These are phyloP conservation scores for Chaetomidium leptoderma DNA, from an alignment of 495 filamentous ascomycete genomes.

Conservation along the genomic window DNA sequence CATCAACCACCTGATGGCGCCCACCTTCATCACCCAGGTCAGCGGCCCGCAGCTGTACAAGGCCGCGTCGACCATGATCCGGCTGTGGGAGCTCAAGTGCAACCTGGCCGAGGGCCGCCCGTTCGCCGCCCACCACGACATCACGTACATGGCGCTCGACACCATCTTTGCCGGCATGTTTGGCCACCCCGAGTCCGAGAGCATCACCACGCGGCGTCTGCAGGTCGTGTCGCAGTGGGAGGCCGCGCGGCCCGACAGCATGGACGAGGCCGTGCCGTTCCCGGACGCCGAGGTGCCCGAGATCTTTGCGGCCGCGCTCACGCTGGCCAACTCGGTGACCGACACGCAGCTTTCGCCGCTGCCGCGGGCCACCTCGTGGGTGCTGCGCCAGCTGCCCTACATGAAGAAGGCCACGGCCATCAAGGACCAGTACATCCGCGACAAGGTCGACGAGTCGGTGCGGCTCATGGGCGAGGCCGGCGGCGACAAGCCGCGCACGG, in stretches of 20 bases:
- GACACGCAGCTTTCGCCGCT: slow-evolving; percentile 20
- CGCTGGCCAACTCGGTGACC: slow-evolving; percentile 17
- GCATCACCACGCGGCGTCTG: slow-evolving; percentile 18
- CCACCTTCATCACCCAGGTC: slow-evolving; percentile 35
- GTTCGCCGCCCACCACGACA: slow-evolving; percentile 35
- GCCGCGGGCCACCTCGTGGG: slow-evolving; percentile 19
- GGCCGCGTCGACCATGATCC: slow-evolving; percentile 26
- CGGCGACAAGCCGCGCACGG: slow-evolving; percentile 14
- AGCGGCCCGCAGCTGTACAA: slow-evolving; percentile 33
- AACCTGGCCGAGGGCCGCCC: slow-evolving; percentile 29
- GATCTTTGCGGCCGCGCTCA: slow-evolving; percentile 17
- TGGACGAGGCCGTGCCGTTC: slow-evolving; percentile 19
- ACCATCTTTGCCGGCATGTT: slow-evolving; percentile 34
- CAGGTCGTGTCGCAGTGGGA: slow-evolving; percentile 9
- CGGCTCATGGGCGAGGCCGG: slow-evolving; percentile 17
- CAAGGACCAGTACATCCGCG: slow-evolving; percentile 25
- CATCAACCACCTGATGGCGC: slow-evolving; percentile 39
- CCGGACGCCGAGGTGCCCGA: slow-evolving; percentile 18
- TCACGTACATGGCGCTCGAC: slow-evolving; percentile 35
- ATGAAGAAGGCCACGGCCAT: slow-evolving; percentile 19
- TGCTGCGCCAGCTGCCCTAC: slow-evolving; percentile 18
- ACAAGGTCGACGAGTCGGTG: slow-evolving; percentile 23
- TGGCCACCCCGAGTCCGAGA: slow-evolving; percentile 25
- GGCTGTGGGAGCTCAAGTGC: slow-evolving; percentile 37
- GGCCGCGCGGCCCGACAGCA: background rate